Percentiles rank a stretch among this genome's conserved stretches.
Conservation (phyloP, 306 rosid genomes). For the Cicer chorassanicum region DNA sequence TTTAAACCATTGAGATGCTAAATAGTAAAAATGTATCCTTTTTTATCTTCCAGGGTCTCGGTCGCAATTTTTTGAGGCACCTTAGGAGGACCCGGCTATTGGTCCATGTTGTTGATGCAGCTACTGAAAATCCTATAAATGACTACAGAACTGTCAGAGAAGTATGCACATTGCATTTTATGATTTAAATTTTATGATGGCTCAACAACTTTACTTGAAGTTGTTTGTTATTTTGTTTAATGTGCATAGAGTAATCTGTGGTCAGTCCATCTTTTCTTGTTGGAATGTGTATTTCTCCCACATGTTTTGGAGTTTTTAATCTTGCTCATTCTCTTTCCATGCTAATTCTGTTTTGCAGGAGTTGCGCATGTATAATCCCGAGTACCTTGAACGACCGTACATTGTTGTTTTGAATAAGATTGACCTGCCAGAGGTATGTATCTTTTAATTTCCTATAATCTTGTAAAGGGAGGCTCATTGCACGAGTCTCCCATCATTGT, state of each 20-base stretch:
- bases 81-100: conserved; percentile 86
- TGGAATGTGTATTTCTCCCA: conserved; percentile 27
- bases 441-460: conserved; percentile 24
- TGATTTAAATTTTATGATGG: conserved; percentile 13
- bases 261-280: conserved; percentile 32
- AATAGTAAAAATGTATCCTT: conserved; percentile 33
- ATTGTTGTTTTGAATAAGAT: conserved; percentile 92
- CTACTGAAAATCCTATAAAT: conserved; percentile 76
- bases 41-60: conserved; percentile 74
- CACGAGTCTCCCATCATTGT: neutral
- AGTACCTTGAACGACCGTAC: conserved; percentile 89
- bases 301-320: conserved; percentile 14
- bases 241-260: conserved; percentile 24
- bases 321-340: conserved; percentile 25
- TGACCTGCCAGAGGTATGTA: conserved; percentile 85
- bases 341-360: conserved; percentile 67
- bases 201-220: conserved; percentile 32
- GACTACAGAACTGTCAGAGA: conserved; percentile 95
- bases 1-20: neutral
- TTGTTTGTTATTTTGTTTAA: conserved; percentile 22
- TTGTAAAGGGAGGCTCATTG: conserved; percentile 18
- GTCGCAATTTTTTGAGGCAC: conserved; percentile 94
- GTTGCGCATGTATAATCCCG: conserved; percentile 94
- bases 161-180: conserved; percentile 53
- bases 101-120: conserved; percentile 96